A percentile compares a stretch with the other conserved stretches of the same genome.
phyloP scores from a whole-genome alignment of 331 rosid species.

The Malus hybrid region DNA sequence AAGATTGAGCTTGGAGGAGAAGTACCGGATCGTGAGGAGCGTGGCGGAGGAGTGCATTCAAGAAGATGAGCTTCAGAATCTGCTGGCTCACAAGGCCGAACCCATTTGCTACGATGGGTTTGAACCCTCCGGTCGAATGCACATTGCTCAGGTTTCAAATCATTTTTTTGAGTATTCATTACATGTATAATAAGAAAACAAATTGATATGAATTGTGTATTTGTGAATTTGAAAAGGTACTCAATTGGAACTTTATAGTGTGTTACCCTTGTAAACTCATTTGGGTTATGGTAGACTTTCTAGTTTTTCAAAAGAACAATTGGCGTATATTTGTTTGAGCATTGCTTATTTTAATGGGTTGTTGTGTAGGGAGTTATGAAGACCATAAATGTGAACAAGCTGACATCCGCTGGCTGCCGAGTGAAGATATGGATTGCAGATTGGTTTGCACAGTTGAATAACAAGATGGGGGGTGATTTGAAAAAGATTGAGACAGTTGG shows the following conservation, averaged over 20 bases:
- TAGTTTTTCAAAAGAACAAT: too few species aligned
- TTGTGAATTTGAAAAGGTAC: neutral
- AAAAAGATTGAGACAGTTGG: constrained; percentile 65
- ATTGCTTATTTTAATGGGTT: neutral
- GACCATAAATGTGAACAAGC: constrained; percentile 62
- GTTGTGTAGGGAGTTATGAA: constrained; percentile 68
- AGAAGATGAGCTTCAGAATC: constrained; percentile 64
- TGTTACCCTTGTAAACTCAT: neutral
- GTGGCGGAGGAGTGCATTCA: constrained; percentile 81
- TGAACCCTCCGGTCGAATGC: constrained; percentile 84
- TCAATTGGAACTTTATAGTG: neutral
- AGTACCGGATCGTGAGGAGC: constrained; percentile 43
- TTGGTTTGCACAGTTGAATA: constrained; percentile 78
- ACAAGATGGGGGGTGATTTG: constrained; percentile 77
- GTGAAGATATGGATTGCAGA: constrained; percentile 89
- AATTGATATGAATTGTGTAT: neutral
- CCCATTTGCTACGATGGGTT: constrained; percentile 74
- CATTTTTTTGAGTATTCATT: neutral
- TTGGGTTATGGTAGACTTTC: neutral
- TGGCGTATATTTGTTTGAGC: neutral
- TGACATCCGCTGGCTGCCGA: constrained; percentile 59
- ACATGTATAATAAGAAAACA: neutral
- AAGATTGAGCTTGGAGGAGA: constrained; percentile 48
- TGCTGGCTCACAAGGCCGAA: constrained; percentile 57
- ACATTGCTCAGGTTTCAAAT: constrained; percentile 66